These are phyloP conservation scores for Trametes sanguinea DNA, from an alignment of 768 basidiomycete genomes.

Conservation along the genomic window DNA sequence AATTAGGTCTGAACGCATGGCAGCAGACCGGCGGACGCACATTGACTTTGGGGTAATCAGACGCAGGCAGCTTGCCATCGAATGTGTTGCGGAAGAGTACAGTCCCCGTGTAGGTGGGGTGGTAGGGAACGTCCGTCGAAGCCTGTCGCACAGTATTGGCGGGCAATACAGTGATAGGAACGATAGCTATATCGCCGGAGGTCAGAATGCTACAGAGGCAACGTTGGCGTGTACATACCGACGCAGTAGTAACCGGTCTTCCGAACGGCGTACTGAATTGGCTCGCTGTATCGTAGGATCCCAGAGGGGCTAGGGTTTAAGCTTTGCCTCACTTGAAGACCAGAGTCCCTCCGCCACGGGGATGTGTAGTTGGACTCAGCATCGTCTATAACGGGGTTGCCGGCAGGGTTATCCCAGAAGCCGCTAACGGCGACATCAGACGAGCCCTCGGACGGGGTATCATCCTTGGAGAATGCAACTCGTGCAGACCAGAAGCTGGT, in stretches of 20 bases:
- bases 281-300: slow-evolving; percentile 57
- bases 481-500: slow-evolving; percentile 91
- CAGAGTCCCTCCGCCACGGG: slow-evolving; percentile 45
- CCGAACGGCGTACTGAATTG: slow-evolving; percentile 80
- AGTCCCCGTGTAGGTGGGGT: slow-evolving; percentile 76
- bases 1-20: too few species aligned
- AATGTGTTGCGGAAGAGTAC: slow-evolving; percentile 90
- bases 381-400: slow-evolving; percentile 57
- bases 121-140: slow-evolving; percentile 56
- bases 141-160: slow-evolving; percentile 37
- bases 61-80: slow-evolving; percentile 83
- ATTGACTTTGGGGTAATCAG: slow-evolving; percentile 96
- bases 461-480: slow-evolving; percentile 56
- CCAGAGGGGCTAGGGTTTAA: slow-evolving; percentile 53
- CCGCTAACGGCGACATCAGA: slow-evolving; percentile 31
- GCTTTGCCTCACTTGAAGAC: slow-evolving; percentile 24
- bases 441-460: slow-evolving; percentile 28
- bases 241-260: slow-evolving; percentile 97
- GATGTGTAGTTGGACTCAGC: slow-evolving; percentile 44
- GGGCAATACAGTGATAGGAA: slow-evolving; percentile 83
- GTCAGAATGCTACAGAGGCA: background rate
- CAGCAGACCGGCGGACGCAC: slow-evolving; percentile 46
- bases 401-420: slow-evolving; percentile 62
- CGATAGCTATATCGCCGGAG: slow-evolving; percentile 54
- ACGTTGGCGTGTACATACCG: slow-evolving; percentile 51